Base-by-base conservation (phyloP, 345 rosid species). In the Populus ilicifolia region DNA sequence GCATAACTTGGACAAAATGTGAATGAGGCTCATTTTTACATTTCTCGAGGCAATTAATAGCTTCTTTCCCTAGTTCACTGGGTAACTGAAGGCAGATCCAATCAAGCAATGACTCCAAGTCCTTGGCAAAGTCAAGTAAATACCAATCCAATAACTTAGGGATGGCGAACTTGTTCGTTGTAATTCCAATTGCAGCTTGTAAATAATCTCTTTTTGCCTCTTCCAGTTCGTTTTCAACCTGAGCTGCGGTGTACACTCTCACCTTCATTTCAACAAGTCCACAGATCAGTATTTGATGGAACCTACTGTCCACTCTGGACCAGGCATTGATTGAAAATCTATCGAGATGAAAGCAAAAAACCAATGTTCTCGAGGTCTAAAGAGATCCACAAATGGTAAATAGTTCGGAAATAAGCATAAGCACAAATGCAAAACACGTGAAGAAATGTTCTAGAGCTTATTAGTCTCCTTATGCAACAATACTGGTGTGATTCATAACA, bases 41-140 rank as follows among this genome's bases (percentile, higher is more conserved):
- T 63, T 85, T 88, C 68, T 88, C 92, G 39, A 92, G 90, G 78
- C 86, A 89, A 75, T 82, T 86, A 50, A 92, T 86, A 71, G 94
- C 96, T 80, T 90, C 88, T 80, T 90, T 88, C 18, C 91, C 87
- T 6, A 87, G 78, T 48, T 91, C 92, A 87, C 87, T 89, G 72
- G 96, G 98, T 78, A 91, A 74, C 80, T 94, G 97, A 70, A 91
- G 97, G 86, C 89, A 91, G 69, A 91, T 85, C 98, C 96, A 92
- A 76, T 94, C 94, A 10, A 94, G 90, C 77, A 94, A 79, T 35
- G 94, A 94, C 79, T 88, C 92, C 67, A 82, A 74, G 85, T 94
- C 92, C 80, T 94, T 94, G 35, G 98, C 93, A 81, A 91, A 92
- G 85, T 94, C 97, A 9, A 87, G 90, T 70, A 89, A 80, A 80